These are phyloP conservation scores for Moesziomyces sp. DNA, from an alignment of 1,284 basidiomycete genomes.

Conservation along the genomic window DNA sequence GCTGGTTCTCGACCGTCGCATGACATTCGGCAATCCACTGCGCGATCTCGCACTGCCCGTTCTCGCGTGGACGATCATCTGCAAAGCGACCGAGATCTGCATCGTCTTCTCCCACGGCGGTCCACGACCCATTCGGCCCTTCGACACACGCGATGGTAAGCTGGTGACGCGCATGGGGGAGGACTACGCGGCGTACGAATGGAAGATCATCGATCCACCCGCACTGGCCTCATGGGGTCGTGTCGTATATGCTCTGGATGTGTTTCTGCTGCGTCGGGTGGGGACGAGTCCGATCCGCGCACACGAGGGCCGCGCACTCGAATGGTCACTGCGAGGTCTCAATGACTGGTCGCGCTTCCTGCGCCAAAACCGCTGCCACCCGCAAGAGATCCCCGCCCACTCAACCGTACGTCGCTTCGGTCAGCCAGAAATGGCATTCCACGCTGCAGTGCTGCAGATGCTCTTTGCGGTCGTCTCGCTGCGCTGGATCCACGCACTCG, in stretches of 20 bases:
- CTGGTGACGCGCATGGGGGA: constrained; percentile 13
- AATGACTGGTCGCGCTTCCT: constrained; percentile 35
- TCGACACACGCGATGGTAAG: not conserved
- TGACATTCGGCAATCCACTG: constrained; percentile 36
- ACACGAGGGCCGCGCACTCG: constrained; percentile 29
- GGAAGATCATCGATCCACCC: constrained; percentile 1
- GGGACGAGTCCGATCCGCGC: constrained; percentile 26
- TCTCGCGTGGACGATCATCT: constrained; percentile 30
- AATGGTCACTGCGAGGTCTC: constrained; percentile 29
- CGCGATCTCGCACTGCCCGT: constrained; percentile 32
- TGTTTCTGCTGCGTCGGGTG: constrained; percentile 10
- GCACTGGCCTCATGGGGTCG: constrained; percentile 12
- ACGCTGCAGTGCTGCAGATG: constrained; percentile 8
- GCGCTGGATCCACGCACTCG: constrained; percentile 27
- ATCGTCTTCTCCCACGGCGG: constrained; percentile 23
- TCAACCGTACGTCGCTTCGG: constrained; percentile 36
- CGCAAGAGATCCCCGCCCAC: constrained; percentile 23
- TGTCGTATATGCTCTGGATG: constrained; percentile 26
- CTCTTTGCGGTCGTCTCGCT: constrained; percentile 12
- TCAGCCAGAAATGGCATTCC: constrained; percentile 29
- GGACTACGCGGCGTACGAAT: not conserved
- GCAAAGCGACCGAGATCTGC: constrained; percentile 36
- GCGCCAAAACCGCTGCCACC: constrained; percentile 13
- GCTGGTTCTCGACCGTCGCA: constrained; percentile 17
- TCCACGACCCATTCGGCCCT: constrained; percentile 30